These are phyloP conservation scores for Dactylis glomerata DNA, from an alignment of 176 grass and related monocot genomes.

Conservation along the genomic window DNA sequence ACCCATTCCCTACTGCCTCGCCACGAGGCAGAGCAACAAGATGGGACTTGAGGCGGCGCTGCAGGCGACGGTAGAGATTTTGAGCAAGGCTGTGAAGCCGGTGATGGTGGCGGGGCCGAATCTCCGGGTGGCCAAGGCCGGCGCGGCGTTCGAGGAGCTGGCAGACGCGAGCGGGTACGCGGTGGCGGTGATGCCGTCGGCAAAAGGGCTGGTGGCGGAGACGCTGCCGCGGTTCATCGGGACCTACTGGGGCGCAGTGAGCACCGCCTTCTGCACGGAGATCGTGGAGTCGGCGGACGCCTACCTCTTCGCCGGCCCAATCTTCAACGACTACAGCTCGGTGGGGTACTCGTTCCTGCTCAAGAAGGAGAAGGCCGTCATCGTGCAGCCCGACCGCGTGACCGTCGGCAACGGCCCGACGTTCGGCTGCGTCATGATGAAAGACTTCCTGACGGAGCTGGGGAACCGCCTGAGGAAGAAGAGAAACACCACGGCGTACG, in stretches of 20 bases:
- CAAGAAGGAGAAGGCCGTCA: conserved; percentile 62
- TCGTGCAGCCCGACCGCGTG: conserved; percentile 80
- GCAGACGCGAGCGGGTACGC: conserved; percentile 53
- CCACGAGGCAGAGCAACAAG: not conserved
- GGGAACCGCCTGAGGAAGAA: conserved; percentile 25
- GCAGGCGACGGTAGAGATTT: conserved; percentile 29
- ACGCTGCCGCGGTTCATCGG: conserved; percentile 60
- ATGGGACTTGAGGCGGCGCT: conserved; percentile 33
- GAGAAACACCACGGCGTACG: conserved; percentile 54
- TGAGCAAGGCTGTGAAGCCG: conserved; percentile 72
- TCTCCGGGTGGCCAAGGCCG: conserved; percentile 60
- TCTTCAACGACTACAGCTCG: conserved; percentile 91
- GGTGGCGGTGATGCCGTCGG: conserved; percentile 65
- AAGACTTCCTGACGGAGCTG: conserved; percentile 51
- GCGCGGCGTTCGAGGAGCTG: conserved; percentile 52
- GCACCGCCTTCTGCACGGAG: conserved; percentile 77
- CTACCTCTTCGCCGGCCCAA: conserved; percentile 65
- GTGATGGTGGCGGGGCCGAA: conserved; percentile 69
- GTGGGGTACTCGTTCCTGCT: conserved; percentile 70
- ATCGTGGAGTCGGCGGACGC: conserved; percentile 89
- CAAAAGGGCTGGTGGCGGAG: conserved; percentile 75
- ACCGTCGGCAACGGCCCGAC: conserved; percentile 60
- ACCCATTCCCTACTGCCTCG: not conserved
- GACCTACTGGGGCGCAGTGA: conserved; percentile 84
- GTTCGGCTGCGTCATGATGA: conserved; percentile 77